Conservation (phyloP, 495 filamentous ascomycete genomes). For the Diplogelasinospora grovesii region DNA sequence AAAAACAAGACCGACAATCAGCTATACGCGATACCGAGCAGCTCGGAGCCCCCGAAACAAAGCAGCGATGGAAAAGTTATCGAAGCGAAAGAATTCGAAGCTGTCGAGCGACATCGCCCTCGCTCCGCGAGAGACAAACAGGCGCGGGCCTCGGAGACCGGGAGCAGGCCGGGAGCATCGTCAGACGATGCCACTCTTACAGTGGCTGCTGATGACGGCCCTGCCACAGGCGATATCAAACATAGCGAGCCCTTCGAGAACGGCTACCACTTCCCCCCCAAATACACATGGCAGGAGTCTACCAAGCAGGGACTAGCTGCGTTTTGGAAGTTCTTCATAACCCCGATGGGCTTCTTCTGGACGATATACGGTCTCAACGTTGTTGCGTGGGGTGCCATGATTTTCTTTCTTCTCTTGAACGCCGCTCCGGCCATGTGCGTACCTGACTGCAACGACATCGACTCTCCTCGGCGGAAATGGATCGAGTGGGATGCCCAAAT, state of each 20-base stretch:
- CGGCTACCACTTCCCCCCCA: slow-evolving; percentile 66
- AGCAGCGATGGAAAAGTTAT: too few relatives aligned
- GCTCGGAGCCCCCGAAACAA: too few relatives aligned
- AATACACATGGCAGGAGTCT: slow-evolving; percentile 54
- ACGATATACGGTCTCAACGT: slow-evolving; percentile 74
- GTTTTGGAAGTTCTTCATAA: slow-evolving; percentile 49
- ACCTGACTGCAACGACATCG: slow-evolving; percentile 62
- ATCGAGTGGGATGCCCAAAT: slow-evolving; percentile 82
- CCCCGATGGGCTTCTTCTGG: slow-evolving; percentile 65
- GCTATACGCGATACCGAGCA: too few relatives aligned
- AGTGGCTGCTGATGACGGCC: background rate
- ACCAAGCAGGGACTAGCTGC: slow-evolving; percentile 49
- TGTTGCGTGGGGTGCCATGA: slow-evolving; percentile 85
- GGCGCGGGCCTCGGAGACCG: background rate
- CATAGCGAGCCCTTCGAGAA: slow-evolving; percentile 37
- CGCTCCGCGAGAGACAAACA: too few relatives aligned
- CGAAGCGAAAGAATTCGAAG: too few relatives aligned
- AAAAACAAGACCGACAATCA: slow-evolving; percentile 1
- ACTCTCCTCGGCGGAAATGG: slow-evolving; percentile 70
- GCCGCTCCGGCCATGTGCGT: slow-evolving; percentile 75
- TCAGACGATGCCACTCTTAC: slow-evolving; percentile 11
- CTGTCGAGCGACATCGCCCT: too few relatives aligned
- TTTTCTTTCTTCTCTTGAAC: slow-evolving; percentile 74
- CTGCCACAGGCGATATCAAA: background rate
- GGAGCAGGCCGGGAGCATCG: slow-evolving; percentile 4